phyloP scores from a whole-genome alignment of 2,329 filamentous ascomycete species.

The Microdochium nivale region DNA sequence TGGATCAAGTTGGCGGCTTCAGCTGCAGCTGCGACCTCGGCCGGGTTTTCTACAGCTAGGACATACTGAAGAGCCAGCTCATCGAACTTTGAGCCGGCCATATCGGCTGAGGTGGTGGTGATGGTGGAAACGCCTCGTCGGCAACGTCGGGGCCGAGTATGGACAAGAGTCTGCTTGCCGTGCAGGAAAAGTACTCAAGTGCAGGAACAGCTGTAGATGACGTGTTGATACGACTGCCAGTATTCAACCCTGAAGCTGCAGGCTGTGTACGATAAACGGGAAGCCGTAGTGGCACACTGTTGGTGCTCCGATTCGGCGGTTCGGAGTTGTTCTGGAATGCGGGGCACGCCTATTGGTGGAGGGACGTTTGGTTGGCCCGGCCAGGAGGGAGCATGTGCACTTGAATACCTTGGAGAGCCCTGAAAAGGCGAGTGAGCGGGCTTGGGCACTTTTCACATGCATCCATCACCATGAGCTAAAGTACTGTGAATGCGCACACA shows the following conservation, averaged over 20 bases:
- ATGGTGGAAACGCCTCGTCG: not conserved
- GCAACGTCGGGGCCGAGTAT: not conserved
- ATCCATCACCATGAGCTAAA: not conserved
- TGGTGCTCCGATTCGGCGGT: not conserved
- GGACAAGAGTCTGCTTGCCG: no score
- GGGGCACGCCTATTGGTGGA: not conserved
- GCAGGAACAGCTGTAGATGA: no score
- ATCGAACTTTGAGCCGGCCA: constrained; percentile 37
- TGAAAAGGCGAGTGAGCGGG: not conserved
- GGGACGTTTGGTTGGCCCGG: no score
- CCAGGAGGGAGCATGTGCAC: no score
- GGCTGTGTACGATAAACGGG: not conserved
- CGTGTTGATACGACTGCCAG: no score
- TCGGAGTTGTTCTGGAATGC: not conserved
- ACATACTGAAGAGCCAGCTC: constrained; percentile 47
- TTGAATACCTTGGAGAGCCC: no score
- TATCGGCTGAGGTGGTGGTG: constrained; percentile 12
- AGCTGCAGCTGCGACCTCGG: constrained; percentile 14
- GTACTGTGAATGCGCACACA: not conserved
- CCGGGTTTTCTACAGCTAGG: constrained; percentile 35
- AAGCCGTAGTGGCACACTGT: not conserved
- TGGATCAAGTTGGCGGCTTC: constrained; percentile 42
- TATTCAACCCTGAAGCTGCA: no score
- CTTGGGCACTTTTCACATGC: not conserved
- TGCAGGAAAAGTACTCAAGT: no score